Evolutionary conservation across 2,329 filamentous ascomycete genomes (phyloP), one percentile per base, ranked within the genome.

Genomic region (Atkinsonella hypoxylon): DNA sequence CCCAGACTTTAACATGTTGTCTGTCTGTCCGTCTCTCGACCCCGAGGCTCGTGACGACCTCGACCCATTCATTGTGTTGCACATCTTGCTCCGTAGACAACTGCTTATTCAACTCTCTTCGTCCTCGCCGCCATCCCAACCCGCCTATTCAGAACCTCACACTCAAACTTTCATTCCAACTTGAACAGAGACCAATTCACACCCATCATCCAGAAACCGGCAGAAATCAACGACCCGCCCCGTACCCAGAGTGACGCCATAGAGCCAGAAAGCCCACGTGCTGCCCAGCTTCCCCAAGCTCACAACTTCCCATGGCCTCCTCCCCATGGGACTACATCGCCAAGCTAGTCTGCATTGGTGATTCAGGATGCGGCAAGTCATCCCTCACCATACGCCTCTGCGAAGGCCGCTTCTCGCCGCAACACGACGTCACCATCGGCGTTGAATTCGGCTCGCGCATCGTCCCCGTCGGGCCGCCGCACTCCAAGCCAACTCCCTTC

Each of bases 321-420:
- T 78, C 83, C 62, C 85, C 89, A 69, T 97, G 91, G 91, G 89
- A 97, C 74, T 97, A 94, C 75, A 98, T 97, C 66, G 90, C 91
- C 68, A 98, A 98, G 72, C 87, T 98, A 61, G 91, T 97, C 64
- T 95, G 89, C 73, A 89, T 98, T 63, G 93, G 93, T 67, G 93
- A 97, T 73, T 93, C 87, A 44, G 93, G 90, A 65, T 95, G 89
- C 65, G 93, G 93, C 63, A 98, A 98, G 76, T 95, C 89, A 55
- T 81, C 88, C 69, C 81, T 96, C 59, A 95, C 90, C 51, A 90
- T 96, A 66, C 88, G 91, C 56, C 87, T 97, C 56, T 96, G 91
- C 73, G 91, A 96, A 77, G 90, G 90, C 61, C 88, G 91, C 67
- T 96, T 97, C 75, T 89, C 87, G 50, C 81, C 87, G 50, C 87